Evolutionary conservation across 2,329 filamentous ascomycete species (phyloP), one percentile per base, ranked within the genome.

Genomic region (Pseudocercospora eumusae): DNA sequence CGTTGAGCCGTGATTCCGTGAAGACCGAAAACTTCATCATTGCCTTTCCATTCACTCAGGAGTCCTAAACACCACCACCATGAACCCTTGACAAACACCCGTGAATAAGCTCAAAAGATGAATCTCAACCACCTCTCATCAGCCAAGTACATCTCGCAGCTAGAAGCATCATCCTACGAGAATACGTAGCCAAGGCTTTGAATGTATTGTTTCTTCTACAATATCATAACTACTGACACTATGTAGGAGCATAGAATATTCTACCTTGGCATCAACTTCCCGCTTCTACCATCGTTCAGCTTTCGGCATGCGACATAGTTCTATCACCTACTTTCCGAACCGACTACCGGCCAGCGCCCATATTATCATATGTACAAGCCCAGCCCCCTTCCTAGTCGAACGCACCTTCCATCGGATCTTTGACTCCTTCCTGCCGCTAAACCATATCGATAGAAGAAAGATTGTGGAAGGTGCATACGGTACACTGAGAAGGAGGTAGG

Each of bases 331-430:
- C 10, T 60, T 36, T 10, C 11, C 25, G 15, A 56, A 56, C 36
- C 15, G 42, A 11, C 18, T 60, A 0, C 58, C 58, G 11, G 50
- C 50, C 3, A 33, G 25, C 2, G 68, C 78, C 62, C 77, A 77
- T 13, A 78, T 80, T 62, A 80, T n/a, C n/a, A n/a, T n/a, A n/a
- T n/a, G n/a, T n/a, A n/a, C 77, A 1, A 77, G 75, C 0, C 71
- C 71, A 25, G 74, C n/a, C n/a, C n/a, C n/a, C n/a, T n/a, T n/a
- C n/a, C n/a, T n/a, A n/a, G n/a, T n/a, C n/a, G n/a, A n/a, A n/a
- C n/a, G n/a, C n/a, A n/a, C n/a, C n/a, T n/a, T n/a, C n/a, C n/a
- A n/a, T n/a, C n/a, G n/a, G n/a, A n/a, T n/a, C n/a, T n/a, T n/a
- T n/a, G n/a, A n/a, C n/a, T n/a, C n/a, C n/a, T n/a, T n/a, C n/a